Percentiles rank a stretch among this genome's conserved stretches.
Conservation (phyloP, 768 basidiomycete genomes). For the Russula ochroleuca region DNA sequence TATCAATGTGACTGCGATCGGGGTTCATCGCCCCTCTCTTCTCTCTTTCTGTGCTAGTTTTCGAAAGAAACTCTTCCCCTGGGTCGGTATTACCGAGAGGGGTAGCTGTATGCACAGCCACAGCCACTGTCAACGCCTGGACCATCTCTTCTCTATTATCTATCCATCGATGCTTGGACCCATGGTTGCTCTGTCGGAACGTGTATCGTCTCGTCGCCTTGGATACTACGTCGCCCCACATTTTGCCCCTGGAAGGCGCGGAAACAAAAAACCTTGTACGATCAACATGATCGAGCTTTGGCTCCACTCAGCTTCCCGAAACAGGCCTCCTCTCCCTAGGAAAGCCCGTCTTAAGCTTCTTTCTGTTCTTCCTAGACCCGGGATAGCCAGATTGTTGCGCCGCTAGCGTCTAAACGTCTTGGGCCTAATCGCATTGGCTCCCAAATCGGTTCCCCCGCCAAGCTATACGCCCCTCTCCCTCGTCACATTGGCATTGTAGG, state of each 20-base stretch:
- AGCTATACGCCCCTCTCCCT: conserved; percentile 6
- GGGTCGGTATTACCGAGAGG: background rate
- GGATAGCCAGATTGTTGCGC: background rate
- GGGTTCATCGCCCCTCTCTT: background rate
- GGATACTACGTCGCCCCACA: conserved; percentile 19
- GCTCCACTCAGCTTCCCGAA: conserved; percentile 13
- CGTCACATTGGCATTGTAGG: conserved; percentile 11
- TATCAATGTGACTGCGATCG: conserved; percentile 1
- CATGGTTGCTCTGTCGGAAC: conserved; percentile 5
- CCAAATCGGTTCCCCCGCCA: background rate
- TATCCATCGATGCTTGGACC: conserved; percentile 8
- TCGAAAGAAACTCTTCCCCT: background rate
- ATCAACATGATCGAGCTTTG: conserved; percentile 16
- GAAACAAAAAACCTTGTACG: conserved; percentile 24
- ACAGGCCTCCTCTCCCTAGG: conserved; percentile 1
- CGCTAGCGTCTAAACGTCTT: background rate
- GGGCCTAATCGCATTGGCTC: background rate
- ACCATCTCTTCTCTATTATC: conserved; percentile 6
- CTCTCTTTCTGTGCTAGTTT: background rate
- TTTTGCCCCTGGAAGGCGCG: background rate
- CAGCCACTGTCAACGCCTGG: conserved; percentile 16
- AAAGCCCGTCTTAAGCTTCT: conserved; percentile 1
- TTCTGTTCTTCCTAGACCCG: background rate
- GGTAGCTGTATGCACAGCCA: conserved; percentile 16
- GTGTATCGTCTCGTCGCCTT: conserved; percentile 22